phyloP scores from a whole-genome alignment of 441 rosid genomes.

The Melastoma candidum region DNA sequence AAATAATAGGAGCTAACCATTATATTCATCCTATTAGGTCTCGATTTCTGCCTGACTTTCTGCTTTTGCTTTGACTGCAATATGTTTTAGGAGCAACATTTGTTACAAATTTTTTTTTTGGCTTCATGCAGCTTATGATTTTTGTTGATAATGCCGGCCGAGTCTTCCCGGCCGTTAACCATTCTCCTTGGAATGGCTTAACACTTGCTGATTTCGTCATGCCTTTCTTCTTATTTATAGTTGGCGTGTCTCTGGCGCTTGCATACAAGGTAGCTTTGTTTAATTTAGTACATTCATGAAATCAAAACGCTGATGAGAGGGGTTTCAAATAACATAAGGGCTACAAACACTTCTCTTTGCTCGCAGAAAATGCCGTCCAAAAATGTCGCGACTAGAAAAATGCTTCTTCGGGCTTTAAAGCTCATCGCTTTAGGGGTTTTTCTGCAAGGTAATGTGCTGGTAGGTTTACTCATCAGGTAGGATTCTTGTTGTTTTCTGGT shows the following conservation, averaged over 20 bases:
- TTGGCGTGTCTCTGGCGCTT: conserved; percentile 71
- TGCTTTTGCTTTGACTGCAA: not conserved
- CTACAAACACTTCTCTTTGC: conserved; percentile 5
- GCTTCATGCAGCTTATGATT: conserved; percentile 65
- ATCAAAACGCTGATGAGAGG: too few species aligned
- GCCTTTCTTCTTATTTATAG: conserved; percentile 90
- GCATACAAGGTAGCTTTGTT: conserved; percentile 55
- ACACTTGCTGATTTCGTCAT: conserved; percentile 90
- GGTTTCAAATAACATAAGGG: too few species aligned
- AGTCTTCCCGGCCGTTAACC: conserved; percentile 57
- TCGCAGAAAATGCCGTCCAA: conserved; percentile 46
- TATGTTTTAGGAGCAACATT: not conserved
- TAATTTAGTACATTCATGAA: too few species aligned
- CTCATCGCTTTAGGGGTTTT: conserved; percentile 56
- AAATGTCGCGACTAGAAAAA: conserved; percentile 56
- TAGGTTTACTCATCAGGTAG: not conserved
- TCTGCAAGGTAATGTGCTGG: conserved; percentile 51
- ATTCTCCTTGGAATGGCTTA: conserved; percentile 86
- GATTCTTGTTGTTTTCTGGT: conserved; percentile 2
- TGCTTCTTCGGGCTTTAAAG: conserved; percentile 42
- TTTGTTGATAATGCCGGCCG: conserved; percentile 79
- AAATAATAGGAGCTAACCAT: too few species aligned
- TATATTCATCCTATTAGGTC: too few species aligned
- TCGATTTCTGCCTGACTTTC: not conserved
- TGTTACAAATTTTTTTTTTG: not conserved